Percentiles rank a stretch among this genome's conserved stretches.
phyloP scores from a whole-genome alignment of 2,329 filamentous ascomycete species.

The Aspergillus sclerotialis region DNA sequence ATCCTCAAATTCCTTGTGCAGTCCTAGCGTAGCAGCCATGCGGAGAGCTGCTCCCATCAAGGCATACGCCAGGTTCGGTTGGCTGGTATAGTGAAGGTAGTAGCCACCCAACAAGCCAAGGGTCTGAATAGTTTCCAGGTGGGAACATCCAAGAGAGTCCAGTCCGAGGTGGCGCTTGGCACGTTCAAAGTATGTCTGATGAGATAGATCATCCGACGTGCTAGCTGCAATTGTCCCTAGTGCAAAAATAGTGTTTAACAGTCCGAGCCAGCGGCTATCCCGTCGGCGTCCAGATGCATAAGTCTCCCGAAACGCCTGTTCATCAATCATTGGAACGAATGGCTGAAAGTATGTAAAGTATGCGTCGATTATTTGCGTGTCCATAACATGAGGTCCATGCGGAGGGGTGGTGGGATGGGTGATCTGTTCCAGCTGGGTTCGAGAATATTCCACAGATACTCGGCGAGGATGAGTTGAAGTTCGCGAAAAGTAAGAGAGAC shows the following conservation, averaged over 20 bases:
- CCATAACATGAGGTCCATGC: conserved; percentile 52
- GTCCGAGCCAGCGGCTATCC: conserved; percentile 63
- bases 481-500: conserved; percentile 41
- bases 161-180: conserved; percentile 61
- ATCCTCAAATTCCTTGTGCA: conserved; percentile 58
- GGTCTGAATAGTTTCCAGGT: conserved; percentile 67
- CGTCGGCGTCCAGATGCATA: conserved; percentile 56
- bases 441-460: conserved; percentile 13
- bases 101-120: conserved; percentile 65
- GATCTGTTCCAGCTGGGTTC: conserved; percentile 18
- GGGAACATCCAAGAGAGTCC: conserved; percentile 61
- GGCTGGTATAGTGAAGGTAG: conserved; percentile 72
- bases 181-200: conserved; percentile 63
- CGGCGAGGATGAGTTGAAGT: conserved; percentile 20
- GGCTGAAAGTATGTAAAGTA: conserved; percentile 69
- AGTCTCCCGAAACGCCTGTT: conserved; percentile 60
- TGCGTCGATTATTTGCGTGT: conserved; percentile 63
- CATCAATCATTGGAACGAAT: conserved; percentile 67
- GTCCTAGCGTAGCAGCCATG: conserved; percentile 66
- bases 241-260: conserved; percentile 70
- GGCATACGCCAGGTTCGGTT: conserved; percentile 69
- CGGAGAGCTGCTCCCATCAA: conserved; percentile 64
- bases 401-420: conserved; percentile 38
- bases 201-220: conserved; percentile 56
- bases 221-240: conserved; percentile 65